A percentile compares a stretch with the other conserved stretches of the same genome.
Evolutionary conservation across 345 rosid species (phyloP).

Genomic region (Syzygium jambos): DNA sequence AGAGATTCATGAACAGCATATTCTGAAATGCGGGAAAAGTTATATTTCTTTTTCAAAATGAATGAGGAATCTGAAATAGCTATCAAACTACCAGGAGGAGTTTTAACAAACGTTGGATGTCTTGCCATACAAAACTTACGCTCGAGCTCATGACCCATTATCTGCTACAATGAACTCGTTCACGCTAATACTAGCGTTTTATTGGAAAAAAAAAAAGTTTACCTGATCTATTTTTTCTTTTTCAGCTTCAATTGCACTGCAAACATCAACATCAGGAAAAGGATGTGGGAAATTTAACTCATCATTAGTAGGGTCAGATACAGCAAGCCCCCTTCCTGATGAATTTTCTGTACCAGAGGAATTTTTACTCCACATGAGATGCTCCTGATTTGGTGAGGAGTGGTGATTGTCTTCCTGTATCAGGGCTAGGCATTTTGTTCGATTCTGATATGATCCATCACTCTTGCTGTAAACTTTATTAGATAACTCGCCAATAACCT

Average conservation of each 20-base stretch:
- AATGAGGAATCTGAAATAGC: neutral
- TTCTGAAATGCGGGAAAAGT: neutral
- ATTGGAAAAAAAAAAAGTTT: neutral
- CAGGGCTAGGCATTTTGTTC: neutral
- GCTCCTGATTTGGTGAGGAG: neutral
- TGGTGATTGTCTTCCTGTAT: neutral
- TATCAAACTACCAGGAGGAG: neutral
- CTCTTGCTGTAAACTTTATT: neutral
- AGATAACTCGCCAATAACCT: neutral
- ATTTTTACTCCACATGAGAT: fast-evolving
- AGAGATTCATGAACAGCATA: neutral
- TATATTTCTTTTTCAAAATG: neutral
- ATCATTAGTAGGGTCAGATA: neutral
- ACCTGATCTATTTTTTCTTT: neutral
- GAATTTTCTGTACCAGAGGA: neutral
- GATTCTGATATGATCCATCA: neutral
- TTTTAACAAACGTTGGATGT: neutral
- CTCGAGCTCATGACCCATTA: neutral
- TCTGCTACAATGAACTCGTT: neutral
- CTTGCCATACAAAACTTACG: neutral
- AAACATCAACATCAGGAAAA: neutral
- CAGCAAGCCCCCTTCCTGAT: neutral
- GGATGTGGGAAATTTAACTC: neutral
- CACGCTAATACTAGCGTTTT: neutral
- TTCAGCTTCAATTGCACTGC: neutral